A percentile compares a stretch with the other conserved stretches of the same genome.
These are phyloP conservation scores for Penicillium janthinellum DNA, from an alignment of 2,329 filamentous ascomycete species.

Conservation along the genomic window DNA sequence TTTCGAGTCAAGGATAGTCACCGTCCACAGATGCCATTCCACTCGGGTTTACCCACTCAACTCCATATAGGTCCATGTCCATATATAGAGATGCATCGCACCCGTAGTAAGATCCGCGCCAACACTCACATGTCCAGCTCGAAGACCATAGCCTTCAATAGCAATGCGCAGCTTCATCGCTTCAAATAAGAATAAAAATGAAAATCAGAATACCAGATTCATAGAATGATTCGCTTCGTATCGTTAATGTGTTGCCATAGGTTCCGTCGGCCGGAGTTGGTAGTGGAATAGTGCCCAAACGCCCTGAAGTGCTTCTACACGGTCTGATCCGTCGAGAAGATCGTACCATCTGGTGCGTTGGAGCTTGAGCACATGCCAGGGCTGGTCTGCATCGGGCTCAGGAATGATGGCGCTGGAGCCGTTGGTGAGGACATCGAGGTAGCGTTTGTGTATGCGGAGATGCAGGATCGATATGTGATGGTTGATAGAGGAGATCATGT, in stretches of 20 bases:
- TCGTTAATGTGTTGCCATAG: neutral
- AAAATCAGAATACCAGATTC: neutral
- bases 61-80: neutral
- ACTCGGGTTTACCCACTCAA: neutral
- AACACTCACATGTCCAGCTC: neutral
- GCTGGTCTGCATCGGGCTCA: conserved; percentile 31
- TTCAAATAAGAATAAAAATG: neutral
- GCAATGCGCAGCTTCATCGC: neutral
- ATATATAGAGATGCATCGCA: neutral
- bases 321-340: conserved; percentile 56
- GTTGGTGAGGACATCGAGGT: conserved; percentile 56
- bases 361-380: conserved; percentile 57
- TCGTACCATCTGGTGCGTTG: conserved; percentile 62
- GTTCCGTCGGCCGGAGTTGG: conserved; percentile 44
- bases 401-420: conserved; percentile 39
- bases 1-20: neutral
- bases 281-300: conserved; percentile 62
- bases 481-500: conserved; percentile 63
- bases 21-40: neutral
- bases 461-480: conserved; percentile 64
- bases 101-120: neutral
- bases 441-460: conserved; percentile 58
- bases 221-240: neutral
- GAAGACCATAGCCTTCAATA: neutral
- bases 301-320: conserved; percentile 57